A percentile compares a stretch with the other conserved stretches of the same genome.
phyloP scores from a whole-genome alignment of 169 alveolate species.

The Eimeria necatrix region DNA sequence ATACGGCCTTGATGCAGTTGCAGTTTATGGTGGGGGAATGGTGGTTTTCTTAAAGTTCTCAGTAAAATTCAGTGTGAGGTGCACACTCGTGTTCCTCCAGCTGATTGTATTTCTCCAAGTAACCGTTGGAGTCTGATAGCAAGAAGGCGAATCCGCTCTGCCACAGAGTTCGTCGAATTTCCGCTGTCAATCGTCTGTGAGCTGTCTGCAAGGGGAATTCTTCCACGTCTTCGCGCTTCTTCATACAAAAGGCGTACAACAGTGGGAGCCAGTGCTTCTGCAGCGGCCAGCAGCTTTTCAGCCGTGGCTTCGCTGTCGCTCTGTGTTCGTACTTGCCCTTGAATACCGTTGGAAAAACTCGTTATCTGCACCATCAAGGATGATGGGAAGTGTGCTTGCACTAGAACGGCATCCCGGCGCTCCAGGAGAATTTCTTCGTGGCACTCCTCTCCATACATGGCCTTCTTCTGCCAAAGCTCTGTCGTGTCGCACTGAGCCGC shows the following conservation, averaged over 20 bases:
- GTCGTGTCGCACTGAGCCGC: not conserved
- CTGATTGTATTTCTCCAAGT: not conserved
- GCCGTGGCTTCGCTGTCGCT: not conserved
- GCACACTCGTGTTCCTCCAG: not conserved
- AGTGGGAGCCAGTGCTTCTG: constrained; percentile 45
- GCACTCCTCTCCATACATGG: constrained; percentile 30
- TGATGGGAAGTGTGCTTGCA: constrained; percentile 29
- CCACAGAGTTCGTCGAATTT: not conserved
- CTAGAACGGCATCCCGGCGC: not conserved
- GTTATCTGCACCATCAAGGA: not conserved
- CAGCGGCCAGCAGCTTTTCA: constrained; percentile 15
- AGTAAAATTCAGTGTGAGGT: not conserved
- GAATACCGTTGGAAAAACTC: not conserved
- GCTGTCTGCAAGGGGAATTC: not conserved
- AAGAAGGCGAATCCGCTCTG: constrained; percentile 15
- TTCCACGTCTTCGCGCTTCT: not conserved
- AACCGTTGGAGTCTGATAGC: constrained; percentile 14
- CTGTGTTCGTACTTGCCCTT: not conserved
- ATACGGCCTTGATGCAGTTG: no score
- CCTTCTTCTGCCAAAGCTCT: not conserved
- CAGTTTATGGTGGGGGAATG: no score
- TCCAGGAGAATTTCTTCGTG: constrained; percentile 14
- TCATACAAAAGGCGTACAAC: constrained; percentile 28
- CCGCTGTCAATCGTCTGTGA: not conserved
- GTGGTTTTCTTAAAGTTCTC: not conserved